Base-by-base conservation (phyloP, 1,284 basidiomycete species). In the Kwoniella shivajii region DNA sequence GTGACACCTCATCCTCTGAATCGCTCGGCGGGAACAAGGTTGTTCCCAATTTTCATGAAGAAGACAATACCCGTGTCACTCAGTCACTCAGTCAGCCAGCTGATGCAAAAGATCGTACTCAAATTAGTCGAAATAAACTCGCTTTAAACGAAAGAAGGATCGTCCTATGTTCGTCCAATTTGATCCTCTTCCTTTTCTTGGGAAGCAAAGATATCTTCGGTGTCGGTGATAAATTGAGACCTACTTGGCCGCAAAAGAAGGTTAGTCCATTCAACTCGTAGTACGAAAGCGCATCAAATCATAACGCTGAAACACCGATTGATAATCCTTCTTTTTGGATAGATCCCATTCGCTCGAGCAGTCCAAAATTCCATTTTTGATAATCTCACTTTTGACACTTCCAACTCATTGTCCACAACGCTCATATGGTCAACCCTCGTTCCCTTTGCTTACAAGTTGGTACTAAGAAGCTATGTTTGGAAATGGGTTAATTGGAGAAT, bases 101-200 rank as follows among this genome's bases (percentile, higher is more conserved):
- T n/a, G n/a, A n/a, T n/a, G n/a, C n/a, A n/a, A n/a, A n/a, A n/a
- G n/a, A n/a, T 9, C 33, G 33, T n/a, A 9, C n/a, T 16, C 3
- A n/a, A 33, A 20, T 22, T 36, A 51, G 50, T 14, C 31, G 42
- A 38, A n/a, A 31, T 20, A 27, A 39, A 4, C 31, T 46, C 34
- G 50, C 57, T 22, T 57, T 73, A 6, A 78, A 78, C 50, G 76
- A 78, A 58, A 65, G 73, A 2, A 63, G 73, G 29, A 60, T 75
- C 31, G 74, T 76, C 57, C 67, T 78, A 29, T 46, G 71, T 16
- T 37, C 60, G 1, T 72, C 69, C 26, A 70, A 68, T 50, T 38
- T 57, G 2, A 18, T 56, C 16, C 63, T 73, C 45, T 61, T 65
- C 36, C 34, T 65, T n/a, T 4, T 50, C 5, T 48, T 70, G 7